Evolutionary conservation across 2,329 filamentous ascomycete genomes (phyloP), one percentile per base, ranked within the genome.

Genomic region (Emmonsia crescens): DNA sequence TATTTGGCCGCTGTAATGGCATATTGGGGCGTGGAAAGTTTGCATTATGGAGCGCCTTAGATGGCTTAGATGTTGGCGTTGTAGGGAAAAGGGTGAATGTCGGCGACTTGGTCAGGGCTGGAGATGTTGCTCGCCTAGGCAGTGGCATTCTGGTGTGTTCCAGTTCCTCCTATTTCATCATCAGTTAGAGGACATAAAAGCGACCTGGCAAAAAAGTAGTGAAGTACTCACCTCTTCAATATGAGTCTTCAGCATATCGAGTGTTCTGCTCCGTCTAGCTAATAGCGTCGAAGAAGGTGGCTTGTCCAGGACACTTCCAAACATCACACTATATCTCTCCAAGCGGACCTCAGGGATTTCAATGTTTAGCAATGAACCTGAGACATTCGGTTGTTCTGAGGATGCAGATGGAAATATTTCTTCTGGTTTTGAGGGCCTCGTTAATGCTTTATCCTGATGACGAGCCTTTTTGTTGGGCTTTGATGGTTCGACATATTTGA

Each of bases 291-390:
- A 67, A 40, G 70, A 66, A 38, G 70, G 66, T 64, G 72, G 64
- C 84, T 72, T 70, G 40, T 68, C 82, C 31, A 96, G 77, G 6
- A 96, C 79, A 44, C 83, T 83, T 61, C 87, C 85, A 70, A 97
- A 96, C 92, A 96, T 96, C 66, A 96, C 83, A 68, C 91, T 96
- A 68, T 96, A 97, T 57, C 93, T 81, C 72, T 96, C 93, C 81
- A 97, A 80, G 64, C 88, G 85, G 61, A 89, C 82, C 57, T 83
- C 83, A 0, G 93, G 92, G 62, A 96, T 94, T 59, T 92, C 85
- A 19, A 96, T 82, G 67, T 91, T 81, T 24, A 96, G 77, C 6
- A 87, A 73, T 1, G 76, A 74, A 10, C 71, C 27, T n/a, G 27
- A 5, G 46, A 57, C 12, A 42, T 33, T 2, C 33, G 46, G 5